These are phyloP conservation scores for Pseudonectria foliicola DNA, from an alignment of 2,329 filamentous ascomycete species.

Conservation along the genomic window DNA sequence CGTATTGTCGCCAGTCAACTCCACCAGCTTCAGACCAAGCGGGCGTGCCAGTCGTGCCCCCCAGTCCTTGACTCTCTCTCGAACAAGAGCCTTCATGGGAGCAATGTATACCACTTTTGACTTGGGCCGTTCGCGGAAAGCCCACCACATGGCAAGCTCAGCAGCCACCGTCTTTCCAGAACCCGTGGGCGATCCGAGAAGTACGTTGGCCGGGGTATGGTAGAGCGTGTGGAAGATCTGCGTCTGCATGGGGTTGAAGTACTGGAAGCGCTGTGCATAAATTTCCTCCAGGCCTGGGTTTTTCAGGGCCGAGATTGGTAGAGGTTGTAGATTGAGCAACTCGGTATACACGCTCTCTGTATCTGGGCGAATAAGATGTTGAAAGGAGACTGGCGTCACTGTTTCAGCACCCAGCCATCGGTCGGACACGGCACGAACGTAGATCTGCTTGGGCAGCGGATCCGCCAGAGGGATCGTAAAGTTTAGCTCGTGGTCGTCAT, in stretches of 20 bases:
- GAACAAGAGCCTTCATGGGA: slow-evolving; percentile 97
- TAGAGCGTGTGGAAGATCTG: slow-evolving; percentile 98
- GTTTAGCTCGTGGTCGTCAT: slow-evolving; percentile 95
- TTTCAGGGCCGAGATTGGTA: slow-evolving; percentile 80
- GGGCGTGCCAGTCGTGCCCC: slow-evolving; percentile 70
- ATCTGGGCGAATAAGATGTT: slow-evolving; percentile 93
- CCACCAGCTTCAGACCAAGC: slow-evolving; percentile 84
- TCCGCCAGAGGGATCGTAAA: slow-evolving; percentile 95
- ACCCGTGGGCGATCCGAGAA: slow-evolving; percentile 91
- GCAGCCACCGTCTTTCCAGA: slow-evolving; percentile 96
- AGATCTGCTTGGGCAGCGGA: slow-evolving; percentile 90
- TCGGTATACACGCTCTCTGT: slow-evolving; percentile 98
- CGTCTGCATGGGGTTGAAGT: slow-evolving; percentile 99
- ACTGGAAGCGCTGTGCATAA: slow-evolving; percentile 83
- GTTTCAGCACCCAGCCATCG: slow-evolving; percentile 96
- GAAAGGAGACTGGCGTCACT: slow-evolving; percentile 90
- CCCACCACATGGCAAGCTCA: slow-evolving; percentile 99
- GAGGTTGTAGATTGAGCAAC: slow-evolving; percentile 80
- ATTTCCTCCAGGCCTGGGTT: slow-evolving; percentile 82
- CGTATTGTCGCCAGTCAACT: slow-evolving; percentile 94
- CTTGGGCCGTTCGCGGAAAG: slow-evolving; percentile 86
- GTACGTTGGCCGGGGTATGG: slow-evolving; percentile 82
- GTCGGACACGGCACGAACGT: slow-evolving; percentile 89
- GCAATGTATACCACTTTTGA: slow-evolving; percentile 99
- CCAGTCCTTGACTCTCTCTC: slow-evolving; percentile 96